These are phyloP conservation scores for Sechiopsis laciniata DNA, from an alignment of 306 rosid genomes.

Conservation along the genomic window DNA sequence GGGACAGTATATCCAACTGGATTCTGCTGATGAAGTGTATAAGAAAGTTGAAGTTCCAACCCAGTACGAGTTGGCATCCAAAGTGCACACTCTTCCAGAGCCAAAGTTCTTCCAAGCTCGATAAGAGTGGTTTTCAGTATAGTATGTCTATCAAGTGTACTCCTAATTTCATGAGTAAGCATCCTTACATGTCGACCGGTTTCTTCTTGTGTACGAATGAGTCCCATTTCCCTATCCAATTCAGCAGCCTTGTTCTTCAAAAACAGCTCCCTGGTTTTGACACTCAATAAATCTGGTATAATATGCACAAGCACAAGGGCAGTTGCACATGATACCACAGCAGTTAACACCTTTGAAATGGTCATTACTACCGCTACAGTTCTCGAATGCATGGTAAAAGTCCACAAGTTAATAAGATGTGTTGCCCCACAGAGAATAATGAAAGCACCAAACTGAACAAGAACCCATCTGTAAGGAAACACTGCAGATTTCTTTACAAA, in stretches of 20 bases:
- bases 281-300: constrained; percentile 24
- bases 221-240: constrained; percentile 26
- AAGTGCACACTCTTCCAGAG: constrained; percentile 86
- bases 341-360: no score
- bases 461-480: no score
- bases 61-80: constrained; percentile 99
- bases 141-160: constrained; percentile 27
- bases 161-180: constrained; percentile 29
- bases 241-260: constrained; percentile 27
- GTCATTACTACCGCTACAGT: no score
- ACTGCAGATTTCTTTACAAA: no score
- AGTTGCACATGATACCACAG: no score
- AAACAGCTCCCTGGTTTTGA: constrained; percentile 25
- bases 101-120: constrained; percentile 68
- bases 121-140: constrained; percentile 27
- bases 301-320: constrained; percentile 27
- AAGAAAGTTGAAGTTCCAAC: constrained; percentile 89
- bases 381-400: no score
- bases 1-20: constrained; percentile 90
- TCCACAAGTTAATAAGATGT: no score
- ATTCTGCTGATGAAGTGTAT: constrained; percentile 87
- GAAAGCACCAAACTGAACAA: no score
- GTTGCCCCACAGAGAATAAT: no score
- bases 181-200: constrained; percentile 27
- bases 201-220: constrained; percentile 26